A percentile compares a stretch with the other conserved stretches of the same genome.
Conservation (phyloP, 495 filamentous ascomycete genomes). For the Neurospora sublineolata region DNA sequence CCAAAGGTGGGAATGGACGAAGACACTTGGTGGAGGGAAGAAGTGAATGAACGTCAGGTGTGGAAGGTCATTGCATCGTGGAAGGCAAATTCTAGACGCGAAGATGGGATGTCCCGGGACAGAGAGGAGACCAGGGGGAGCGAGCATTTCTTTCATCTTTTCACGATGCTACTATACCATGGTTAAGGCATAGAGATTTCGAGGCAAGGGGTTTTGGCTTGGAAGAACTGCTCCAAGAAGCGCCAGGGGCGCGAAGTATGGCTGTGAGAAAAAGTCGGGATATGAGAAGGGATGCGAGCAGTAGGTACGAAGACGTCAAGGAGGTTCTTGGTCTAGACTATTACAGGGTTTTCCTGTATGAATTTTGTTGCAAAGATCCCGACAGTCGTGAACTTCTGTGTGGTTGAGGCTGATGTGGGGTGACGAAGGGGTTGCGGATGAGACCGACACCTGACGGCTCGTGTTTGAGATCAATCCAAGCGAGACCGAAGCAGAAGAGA, state of each 20-base stretch:
- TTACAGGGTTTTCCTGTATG: background rate
- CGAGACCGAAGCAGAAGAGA: constrained; percentile 13
- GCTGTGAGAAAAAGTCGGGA: background rate
- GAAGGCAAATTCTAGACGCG: constrained; percentile 12
- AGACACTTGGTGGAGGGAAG: background rate
- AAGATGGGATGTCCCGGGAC: constrained; percentile 6
- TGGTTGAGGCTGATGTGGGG: constrained; percentile 16
- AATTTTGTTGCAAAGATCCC: background rate
- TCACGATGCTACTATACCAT: background rate
- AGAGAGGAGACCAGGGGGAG: background rate
- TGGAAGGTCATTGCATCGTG: background rate
- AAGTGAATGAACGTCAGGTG: background rate
- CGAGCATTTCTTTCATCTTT: background rate
- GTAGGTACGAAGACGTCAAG: background rate
- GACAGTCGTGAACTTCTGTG: background rate
- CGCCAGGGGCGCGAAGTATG: background rate
- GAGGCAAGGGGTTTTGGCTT: background rate
- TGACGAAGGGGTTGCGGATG: constrained; percentile 15
- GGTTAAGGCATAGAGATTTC: background rate
- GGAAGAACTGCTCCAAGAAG: background rate
- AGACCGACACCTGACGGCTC: constrained; percentile 26
- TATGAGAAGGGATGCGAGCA: background rate
- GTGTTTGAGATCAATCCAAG: constrained; percentile 24
- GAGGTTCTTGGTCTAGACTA: background rate
- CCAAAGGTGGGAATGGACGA: background rate